Conservation (phyloP, 225 moss, liverwort and hornwort species). For the Physcomitrellopsis africana region DNA sequence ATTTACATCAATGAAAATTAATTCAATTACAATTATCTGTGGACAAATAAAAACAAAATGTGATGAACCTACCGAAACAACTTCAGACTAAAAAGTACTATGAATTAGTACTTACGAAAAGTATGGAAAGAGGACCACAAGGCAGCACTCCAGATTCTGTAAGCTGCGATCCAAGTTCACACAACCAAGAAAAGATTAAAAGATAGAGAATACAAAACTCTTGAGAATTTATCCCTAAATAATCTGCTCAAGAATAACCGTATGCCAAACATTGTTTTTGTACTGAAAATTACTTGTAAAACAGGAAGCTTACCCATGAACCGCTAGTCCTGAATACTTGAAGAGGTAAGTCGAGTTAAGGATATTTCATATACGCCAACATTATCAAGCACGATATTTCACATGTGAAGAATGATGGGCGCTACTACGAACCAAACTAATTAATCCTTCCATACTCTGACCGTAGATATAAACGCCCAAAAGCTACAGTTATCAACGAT, state of each 20-base stretch:
- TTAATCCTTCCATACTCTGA: constrained; percentile 5
- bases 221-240: constrained; percentile 9
- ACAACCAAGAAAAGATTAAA: constrained; percentile 14
- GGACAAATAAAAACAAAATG: neutral
- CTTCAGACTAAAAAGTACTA: constrained; percentile 9
- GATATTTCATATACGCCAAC: constrained; percentile 31
- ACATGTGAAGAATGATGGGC: constrained; percentile 5
- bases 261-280: constrained; percentile 23
- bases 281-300: constrained; percentile 6
- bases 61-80: constrained; percentile 8
- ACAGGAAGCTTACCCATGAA: constrained; percentile 69
- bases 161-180: constrained; percentile 60
- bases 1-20: no score
- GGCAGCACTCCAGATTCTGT: constrained; percentile 97
- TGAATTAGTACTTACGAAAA: constrained; percentile 68
- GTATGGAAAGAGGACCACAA: constrained; percentile 97
- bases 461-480: neutral
- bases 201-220: constrained; percentile 7
- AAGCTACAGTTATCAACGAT: neutral
- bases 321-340: constrained; percentile 96
- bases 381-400: neutral
- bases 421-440: constrained; percentile 11
- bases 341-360: constrained; percentile 83
- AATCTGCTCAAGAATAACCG: constrained; percentile 1
- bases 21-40: no score